A percentile compares a stretch with the other conserved stretches of the same genome.
phyloP scores from a whole-genome alignment of 768 basidiomycete genomes.

The Gautieria morchelliformis region DNA sequence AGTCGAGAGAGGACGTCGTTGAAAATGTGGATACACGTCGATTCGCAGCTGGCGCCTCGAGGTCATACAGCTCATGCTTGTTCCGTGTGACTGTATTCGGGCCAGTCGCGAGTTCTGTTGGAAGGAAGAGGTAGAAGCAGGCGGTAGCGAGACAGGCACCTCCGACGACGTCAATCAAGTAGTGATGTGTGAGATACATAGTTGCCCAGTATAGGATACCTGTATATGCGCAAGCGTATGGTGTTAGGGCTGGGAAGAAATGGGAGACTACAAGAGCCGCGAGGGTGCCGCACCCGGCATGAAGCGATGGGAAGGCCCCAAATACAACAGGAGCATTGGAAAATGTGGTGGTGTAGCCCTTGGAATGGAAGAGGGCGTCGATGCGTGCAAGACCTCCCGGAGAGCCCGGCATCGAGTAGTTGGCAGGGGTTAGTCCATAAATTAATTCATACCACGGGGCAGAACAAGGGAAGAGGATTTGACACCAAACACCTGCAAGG shows the following conservation, averaged over 20 bases:
- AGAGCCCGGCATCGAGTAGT: conserved; percentile 87
- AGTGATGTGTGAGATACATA: conserved; percentile 98
- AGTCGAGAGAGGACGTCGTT: conserved; percentile 34
- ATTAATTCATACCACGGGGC: conserved; percentile 98
- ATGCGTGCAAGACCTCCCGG: conserved; percentile 90
- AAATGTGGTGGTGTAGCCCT: conserved; percentile 72
- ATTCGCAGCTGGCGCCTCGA: conserved; percentile 43
- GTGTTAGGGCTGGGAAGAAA: conserved; percentile 74
- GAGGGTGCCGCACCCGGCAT: conserved; percentile 83
- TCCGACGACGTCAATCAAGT: conserved; percentile 94
- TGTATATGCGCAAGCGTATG: conserved; percentile 74
- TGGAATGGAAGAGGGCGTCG: conserved; percentile 71
- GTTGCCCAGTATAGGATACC: conserved; percentile 92
- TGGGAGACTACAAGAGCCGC: conserved; percentile 90
- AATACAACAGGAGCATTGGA: conserved; percentile 88
- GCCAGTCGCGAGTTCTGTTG: conserved; percentile 60
- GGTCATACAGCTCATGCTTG: conserved; percentile 73
- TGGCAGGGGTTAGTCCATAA: conserved; percentile 90
- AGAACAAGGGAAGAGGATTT: conserved; percentile 85
- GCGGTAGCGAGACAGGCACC: conserved; percentile 85
- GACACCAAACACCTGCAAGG: conserved; percentile 75
- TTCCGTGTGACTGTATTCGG: conserved; percentile 27
- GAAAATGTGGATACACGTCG: conserved; percentile 19
- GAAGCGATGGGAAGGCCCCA: conserved; percentile 93
- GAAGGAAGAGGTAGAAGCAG: conserved; percentile 83